Base-by-base conservation (phyloP, 2,329 filamentous ascomycete genomes). In the Fusarium haematococcum region DNA sequence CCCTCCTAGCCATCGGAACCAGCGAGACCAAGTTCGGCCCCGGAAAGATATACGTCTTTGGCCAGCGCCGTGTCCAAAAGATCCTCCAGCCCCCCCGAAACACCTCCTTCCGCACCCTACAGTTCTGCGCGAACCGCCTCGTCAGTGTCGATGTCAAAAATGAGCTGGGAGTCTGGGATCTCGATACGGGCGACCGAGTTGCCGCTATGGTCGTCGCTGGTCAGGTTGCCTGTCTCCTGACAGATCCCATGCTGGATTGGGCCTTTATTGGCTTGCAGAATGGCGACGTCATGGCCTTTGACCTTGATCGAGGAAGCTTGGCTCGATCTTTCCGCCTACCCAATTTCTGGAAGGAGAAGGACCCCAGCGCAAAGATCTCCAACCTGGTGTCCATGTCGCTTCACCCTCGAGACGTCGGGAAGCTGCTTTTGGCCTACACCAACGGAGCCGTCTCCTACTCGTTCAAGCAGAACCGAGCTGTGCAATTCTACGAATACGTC, bases 241-340 rank as follows among this genome's bases (percentile, higher is more conserved):
- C 93, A 9, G 97, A 99, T 81, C 95, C 96, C 1, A 94, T 94
- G 85, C 87, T 99, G 69, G 97, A 99, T 82, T 99, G 97, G 91
- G 95, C 93, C 41, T 93, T 99, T 71, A 86, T 98, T 52, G 97
- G 95, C 14, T 85, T 95, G 71, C 91, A 94, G 73, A 94, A 89
- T 79, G 95, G 96, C 69, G 95, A 98, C 67, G 88, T 98, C 13
- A 88, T 96, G 69, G 94, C 95, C n/a, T 99, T 96, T 81, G 97
- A 99, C 81, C 87, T 99, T 65, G 97, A 98, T 80, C 90, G 95
- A 68, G 91, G 94, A 80, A 87, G 88, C 33, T 85, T 97, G 69
- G 84, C 84, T 6, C 83, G 95, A 16, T 90, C 92, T 1, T 95
- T 98, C 82, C 91, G 91, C 67, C 90, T 99, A 62, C 93, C 95